phyloP scores from a whole-genome alignment of 1,284 basidiomycete species.

The Neonothopanus nambi region DNA sequence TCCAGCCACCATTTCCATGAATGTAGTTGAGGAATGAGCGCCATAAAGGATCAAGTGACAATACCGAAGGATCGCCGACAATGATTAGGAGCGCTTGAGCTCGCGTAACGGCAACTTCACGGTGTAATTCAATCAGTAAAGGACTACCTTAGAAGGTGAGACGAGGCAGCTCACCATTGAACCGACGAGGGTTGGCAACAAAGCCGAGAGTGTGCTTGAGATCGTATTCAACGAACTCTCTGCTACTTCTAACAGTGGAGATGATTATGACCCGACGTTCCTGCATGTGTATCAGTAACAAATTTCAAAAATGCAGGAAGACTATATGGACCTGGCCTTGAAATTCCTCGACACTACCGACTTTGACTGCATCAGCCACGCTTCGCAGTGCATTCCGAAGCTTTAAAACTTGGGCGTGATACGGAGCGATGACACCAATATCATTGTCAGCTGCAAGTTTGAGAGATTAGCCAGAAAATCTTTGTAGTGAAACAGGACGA shows the following conservation, averaged over 20 bases:
- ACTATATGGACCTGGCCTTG: conserved; percentile 56
- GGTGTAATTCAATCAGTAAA: background rate
- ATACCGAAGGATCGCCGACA: conserved; percentile 53
- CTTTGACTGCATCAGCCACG: conserved; percentile 38
- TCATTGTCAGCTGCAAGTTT: conserved; percentile 38
- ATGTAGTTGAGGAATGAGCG: conserved; percentile 54
- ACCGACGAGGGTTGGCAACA: conserved; percentile 59
- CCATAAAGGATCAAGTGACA: conserved; percentile 60
- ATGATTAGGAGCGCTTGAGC: conserved; percentile 57
- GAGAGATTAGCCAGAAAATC: background rate
- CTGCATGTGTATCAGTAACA: conserved; percentile 28
- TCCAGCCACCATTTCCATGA: conserved; percentile 49
- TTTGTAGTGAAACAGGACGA: conserved; percentile 1
- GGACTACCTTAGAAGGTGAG: background rate
- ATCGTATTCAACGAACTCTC: conserved; percentile 56
- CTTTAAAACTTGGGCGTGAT: conserved; percentile 58
- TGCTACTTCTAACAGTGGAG: conserved; percentile 64
- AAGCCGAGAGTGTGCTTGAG: conserved; percentile 61
- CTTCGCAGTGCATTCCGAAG: conserved; percentile 37
- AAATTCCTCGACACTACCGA: conserved; percentile 68
- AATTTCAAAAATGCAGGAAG: background rate
- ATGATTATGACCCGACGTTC: conserved; percentile 67
- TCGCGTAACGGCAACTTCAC: conserved; percentile 55
- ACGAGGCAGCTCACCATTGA: conserved; percentile 51
- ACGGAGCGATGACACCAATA: conserved; percentile 64